phyloP scores from a whole-genome alignment of 768 basidiomycete genomes.

The Psilocybe subaeruginosa region DNA sequence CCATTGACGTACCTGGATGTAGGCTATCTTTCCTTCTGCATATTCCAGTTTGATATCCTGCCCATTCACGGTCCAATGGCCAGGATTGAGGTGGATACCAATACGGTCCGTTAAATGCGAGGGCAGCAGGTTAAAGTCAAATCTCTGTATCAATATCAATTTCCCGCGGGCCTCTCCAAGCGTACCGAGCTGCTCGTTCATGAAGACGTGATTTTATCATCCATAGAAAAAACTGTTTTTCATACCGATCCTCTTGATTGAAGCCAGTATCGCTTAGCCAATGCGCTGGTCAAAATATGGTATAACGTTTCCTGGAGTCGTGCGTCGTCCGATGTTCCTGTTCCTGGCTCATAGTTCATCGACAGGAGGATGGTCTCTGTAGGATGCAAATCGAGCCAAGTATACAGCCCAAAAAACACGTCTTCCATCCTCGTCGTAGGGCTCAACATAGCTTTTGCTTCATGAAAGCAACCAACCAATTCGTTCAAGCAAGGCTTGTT shows the following conservation, averaged over 20 bases:
- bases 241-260: constrained; percentile 38
- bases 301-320: constrained; percentile 44
- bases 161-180: constrained; percentile 55
- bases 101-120: constrained; percentile 36
- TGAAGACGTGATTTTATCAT: neutral
- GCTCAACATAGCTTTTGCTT: constrained; percentile 43
- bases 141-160: constrained; percentile 51
- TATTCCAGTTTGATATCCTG: constrained; percentile 46
- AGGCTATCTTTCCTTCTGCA: constrained; percentile 37
- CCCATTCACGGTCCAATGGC: constrained; percentile 51
- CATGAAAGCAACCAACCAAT: too few species aligned
- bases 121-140: constrained; percentile 43
- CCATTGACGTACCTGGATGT: constrained; percentile 38
- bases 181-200: constrained; percentile 39
- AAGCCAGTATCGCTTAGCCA: constrained; percentile 50
- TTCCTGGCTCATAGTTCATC: constrained; percentile 50
- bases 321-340: constrained; percentile 43
- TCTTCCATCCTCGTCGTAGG: constrained; percentile 50
- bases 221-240: too few species aligned
- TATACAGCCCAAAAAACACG: constrained; percentile 52
- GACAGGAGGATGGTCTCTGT: constrained; percentile 54
- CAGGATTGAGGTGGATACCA: constrained; percentile 45
- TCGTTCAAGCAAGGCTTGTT: too few species aligned
- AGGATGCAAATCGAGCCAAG: constrained; percentile 52
- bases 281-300: constrained; percentile 35